Evolutionary conservation across 306 rosid species (phyloP).

Genomic region (Senna tora): DNA sequence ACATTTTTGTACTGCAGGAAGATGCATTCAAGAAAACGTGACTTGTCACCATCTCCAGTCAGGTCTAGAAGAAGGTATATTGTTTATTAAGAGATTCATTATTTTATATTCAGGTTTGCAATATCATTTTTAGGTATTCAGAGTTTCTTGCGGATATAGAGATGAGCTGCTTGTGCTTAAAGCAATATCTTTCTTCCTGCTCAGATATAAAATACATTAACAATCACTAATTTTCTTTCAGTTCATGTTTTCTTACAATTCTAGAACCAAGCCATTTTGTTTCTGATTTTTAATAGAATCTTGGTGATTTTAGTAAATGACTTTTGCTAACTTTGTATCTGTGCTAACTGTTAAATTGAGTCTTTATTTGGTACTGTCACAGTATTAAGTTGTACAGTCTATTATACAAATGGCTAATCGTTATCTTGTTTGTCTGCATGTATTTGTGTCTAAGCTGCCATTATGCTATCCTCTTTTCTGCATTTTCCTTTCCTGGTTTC

Average conservation of each 20-base stretch:
- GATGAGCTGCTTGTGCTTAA: constrained; percentile 35
- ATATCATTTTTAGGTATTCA: constrained; percentile 33
- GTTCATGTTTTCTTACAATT: constrained; percentile 18
- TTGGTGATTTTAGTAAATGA: constrained; percentile 24
- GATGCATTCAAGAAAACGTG: constrained; percentile 70
- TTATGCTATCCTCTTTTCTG: constrained; percentile 29
- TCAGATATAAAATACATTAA: constrained; percentile 14
- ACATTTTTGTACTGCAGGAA: constrained; percentile 64
- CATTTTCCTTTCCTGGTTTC: constrained; percentile 36
- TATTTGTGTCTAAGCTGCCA: not conserved
- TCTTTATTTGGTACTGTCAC: constrained; percentile 4
- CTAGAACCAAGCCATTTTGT: not conserved
- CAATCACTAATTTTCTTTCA: not conserved
- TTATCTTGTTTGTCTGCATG: constrained; percentile 4
- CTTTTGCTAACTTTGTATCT: constrained; percentile 20
- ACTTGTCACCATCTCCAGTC: constrained; percentile 79
- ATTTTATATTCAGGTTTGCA: constrained; percentile 37
- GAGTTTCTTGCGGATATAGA: constrained; percentile 28
- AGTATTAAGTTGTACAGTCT: constrained; percentile 24
- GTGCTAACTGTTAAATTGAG: constrained; percentile 16
- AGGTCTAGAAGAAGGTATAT: constrained; percentile 92
- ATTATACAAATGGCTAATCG: constrained; percentile 9
- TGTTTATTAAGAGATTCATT: constrained; percentile 41
- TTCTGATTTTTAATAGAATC: not conserved
- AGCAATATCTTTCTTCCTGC: constrained; percentile 23